Evolutionary conservation across 148 eudicot species (phyloP).

Genomic region (Persicaria maculosa): DNA sequence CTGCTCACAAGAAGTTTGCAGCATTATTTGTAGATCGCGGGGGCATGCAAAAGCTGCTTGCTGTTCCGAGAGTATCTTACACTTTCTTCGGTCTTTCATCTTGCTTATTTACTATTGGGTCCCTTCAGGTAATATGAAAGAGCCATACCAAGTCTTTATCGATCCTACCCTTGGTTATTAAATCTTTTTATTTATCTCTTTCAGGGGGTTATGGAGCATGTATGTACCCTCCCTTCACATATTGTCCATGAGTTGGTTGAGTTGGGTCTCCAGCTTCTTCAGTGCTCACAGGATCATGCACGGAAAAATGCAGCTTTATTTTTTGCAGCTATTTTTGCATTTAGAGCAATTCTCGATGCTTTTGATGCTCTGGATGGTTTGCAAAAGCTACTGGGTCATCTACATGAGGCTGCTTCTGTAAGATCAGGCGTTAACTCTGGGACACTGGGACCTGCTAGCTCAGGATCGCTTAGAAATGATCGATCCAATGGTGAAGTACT

Average conservation of each 20-base stretch:
- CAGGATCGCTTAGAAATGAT: constrained; percentile 70
- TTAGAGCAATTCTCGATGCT: constrained; percentile 85
- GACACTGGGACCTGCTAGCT: constrained; percentile 41
- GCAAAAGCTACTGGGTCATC: constrained; percentile 54
- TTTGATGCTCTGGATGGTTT: constrained; percentile 90
- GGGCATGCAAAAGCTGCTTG: constrained; percentile 87
- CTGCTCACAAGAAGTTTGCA: constrained; percentile 96
- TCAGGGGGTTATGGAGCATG: constrained; percentile 95
- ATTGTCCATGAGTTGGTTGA: constrained; percentile 65
- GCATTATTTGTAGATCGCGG: constrained; percentile 86
- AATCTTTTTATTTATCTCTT: constrained; percentile 12
- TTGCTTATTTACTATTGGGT: constrained; percentile 89
- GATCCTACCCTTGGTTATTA: background rate
- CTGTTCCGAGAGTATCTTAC: constrained; percentile 61
- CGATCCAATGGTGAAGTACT: constrained; percentile 73
- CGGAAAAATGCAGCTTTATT: constrained; percentile 92
- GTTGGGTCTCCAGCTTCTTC: constrained; percentile 84
- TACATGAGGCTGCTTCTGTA: constrained; percentile 80
- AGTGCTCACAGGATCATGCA: constrained; percentile 89
- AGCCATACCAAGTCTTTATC: background rate
- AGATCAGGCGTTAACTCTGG: constrained; percentile 79
- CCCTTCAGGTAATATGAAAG: constrained; percentile 70
- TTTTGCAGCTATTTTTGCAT: constrained; percentile 87
- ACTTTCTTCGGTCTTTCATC: constrained; percentile 88
- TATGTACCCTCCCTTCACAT: constrained; percentile 84